Evolutionary conservation across 306 rosid genomes (phyloP), one percentile per base, ranked within the genome.

Genomic region (Alnus glutinosa): DNA sequence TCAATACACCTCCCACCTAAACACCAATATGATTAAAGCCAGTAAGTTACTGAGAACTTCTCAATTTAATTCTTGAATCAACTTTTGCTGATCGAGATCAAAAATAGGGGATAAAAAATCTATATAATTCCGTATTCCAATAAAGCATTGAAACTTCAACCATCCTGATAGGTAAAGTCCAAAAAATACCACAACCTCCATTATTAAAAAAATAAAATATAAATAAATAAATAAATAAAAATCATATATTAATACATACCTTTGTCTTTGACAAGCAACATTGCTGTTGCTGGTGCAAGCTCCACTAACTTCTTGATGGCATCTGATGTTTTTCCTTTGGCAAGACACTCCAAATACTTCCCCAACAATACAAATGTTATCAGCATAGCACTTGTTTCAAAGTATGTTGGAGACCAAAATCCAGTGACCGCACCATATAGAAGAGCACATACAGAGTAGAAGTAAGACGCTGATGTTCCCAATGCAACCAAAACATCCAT

Each of bases 371-470:
- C 99, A 87, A 96, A 96, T 80, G 99, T 96, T 82, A 96, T 96
- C 75, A 96, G 94, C 99, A 96, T 96, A 77, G 97, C 92, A 90
- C 99, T 93, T 78, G 99, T 96, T 89, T 96, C 99, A 83, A 96
- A 96, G 85, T 96, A 93, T 5, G 91, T 93, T 16, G 98, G 96
- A 73, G 98, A 90, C 98, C 99, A 91, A 81, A 93, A 93, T 77
- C 97, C 99, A 82, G 97, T 91, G 59, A 90, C 47, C 64, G 99
- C 98, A 80, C 99, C 99, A 78, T 93, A 96, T 44, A 96, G 87
- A 84, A 96, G 99, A 42, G 99, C 99, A 74, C 88, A 87, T 61
- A 96, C 96, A 81, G 99, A 96, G 85, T 96, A 96, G 78, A 88
- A 81, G n/a, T 96, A 96, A 73, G 99, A 89, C 58, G 98, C 99